Evolutionary conservation across 352 stramenopile species (phyloP), one percentile per base, ranked within the genome.

Genomic region (Pythium coloratum): DNA sequence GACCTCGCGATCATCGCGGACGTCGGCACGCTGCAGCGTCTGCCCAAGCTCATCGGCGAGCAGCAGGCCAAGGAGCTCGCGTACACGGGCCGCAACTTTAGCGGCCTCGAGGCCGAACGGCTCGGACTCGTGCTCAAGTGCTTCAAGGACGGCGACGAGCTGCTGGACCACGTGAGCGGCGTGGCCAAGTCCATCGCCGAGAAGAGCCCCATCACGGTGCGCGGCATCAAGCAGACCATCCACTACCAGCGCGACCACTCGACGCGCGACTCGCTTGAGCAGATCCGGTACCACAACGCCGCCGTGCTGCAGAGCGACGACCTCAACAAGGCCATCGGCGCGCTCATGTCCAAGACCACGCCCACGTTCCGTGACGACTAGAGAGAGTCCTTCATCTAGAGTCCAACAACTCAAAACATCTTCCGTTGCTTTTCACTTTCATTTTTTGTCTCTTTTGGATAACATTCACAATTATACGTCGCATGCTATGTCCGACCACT

Each of bases 1-100:
- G 90, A 97, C 57, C 73, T 97, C 42, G 90, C 86, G 8, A 97
- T 97, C 67, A 82, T 96, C 55, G 90, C 90, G 20, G 90, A 97
- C 77, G 76, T 97, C 8, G 90, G 90, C 10, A 96, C 90, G 36
- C 74, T 97, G 56, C 90, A 97, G 67, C 85, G 90, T 13, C 73
- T 97, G 16, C 90, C 90, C 0, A 90, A 91, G 64, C 81, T 96
- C 54, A 67, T 97, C 33, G 90, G 90, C 42, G 85, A 96, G 69
- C 86, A 90, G 65, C 81, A 82, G 28, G 83, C 90, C 7, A 94
- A 94, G 69, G 90, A 97, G 66, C 72, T 96, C 2, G 77, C 87
- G 20, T 96, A 86, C 75, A 97, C 90, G 14, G 89, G 90, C 12
- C 84, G 90, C 40, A 81, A 84, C 67, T 94, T 97, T 54, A 75